Conservation (phyloP, 2,329 filamentous ascomycete genomes). For the Aureobasidium sp. region DNA sequence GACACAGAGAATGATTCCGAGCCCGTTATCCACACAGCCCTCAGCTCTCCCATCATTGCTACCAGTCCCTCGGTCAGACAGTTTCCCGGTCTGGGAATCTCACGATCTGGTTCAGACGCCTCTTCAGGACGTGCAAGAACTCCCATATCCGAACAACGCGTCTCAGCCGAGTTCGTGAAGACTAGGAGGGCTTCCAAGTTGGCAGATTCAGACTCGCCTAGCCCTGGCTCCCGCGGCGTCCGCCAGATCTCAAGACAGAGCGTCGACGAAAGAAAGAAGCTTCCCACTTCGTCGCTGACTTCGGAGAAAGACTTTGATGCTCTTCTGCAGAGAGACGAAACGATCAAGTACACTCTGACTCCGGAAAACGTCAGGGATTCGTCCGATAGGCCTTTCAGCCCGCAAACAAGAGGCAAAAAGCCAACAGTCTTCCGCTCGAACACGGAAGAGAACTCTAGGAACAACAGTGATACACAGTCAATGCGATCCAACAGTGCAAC, state of each 20-base stretch:
- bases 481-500: neutral
- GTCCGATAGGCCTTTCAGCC: slow-evolving; percentile 18
- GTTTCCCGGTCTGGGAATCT: neutral
- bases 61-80: slow-evolving; percentile 3
- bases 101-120: neutral
- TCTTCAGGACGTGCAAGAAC: slow-evolving; percentile 1
- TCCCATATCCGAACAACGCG: neutral
- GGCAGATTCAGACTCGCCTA: neutral
- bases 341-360: slow-evolving; percentile 43
- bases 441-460: neutral
- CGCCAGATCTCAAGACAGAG: slow-evolving; percentile 6
- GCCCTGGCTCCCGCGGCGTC: neutral
- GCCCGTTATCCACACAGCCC: neutral
- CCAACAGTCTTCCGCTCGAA: neutral
- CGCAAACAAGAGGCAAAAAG: neutral
- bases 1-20: neutral
- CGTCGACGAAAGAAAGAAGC: slow-evolving; percentile 2
- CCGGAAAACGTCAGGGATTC: slow-evolving; percentile 39
- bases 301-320: slow-evolving; percentile 37
- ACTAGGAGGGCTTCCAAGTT: neutral
- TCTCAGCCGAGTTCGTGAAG: slow-evolving; percentile 5
- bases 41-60: neutral
- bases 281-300: slow-evolving; percentile 5
- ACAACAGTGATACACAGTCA: neutral
- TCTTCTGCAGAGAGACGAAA: slow-evolving; percentile 39